These are phyloP conservation scores for Tuber brumale DNA, from an alignment of 495 filamentous ascomycete species.

Conservation along the genomic window DNA sequence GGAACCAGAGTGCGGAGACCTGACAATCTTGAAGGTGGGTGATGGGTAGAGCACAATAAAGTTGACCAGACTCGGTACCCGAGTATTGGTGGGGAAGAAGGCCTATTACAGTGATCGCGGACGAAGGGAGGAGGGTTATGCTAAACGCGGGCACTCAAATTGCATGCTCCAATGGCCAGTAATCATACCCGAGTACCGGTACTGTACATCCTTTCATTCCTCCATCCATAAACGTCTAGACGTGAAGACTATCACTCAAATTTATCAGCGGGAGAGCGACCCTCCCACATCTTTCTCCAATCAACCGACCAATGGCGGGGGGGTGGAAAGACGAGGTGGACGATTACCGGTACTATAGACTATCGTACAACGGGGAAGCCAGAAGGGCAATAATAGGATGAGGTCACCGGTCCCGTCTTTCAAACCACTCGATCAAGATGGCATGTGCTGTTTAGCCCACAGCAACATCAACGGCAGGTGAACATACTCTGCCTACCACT, in stretches of 20 bases:
- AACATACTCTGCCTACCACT: background rate
- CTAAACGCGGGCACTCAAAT: background rate
- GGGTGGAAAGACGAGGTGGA: background rate
- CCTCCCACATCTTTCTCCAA: background rate
- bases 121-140: conserved; percentile 12
- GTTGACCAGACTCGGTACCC: background rate
- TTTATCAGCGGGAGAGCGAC: background rate
- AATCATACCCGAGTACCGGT: background rate
- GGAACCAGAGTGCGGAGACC: background rate
- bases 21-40: conserved; percentile 7
- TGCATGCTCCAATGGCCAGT: background rate
- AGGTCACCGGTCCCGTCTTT: background rate
- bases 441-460: background rate
- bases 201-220: background rate
- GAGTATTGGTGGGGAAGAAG: conserved; percentile 6
- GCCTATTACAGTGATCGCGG: background rate
- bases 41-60: background rate
- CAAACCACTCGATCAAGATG: background rate
- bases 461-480: background rate
- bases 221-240: background rate
- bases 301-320: background rate
- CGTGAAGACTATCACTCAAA: background rate
- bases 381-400: background rate
- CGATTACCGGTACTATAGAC: background rate
- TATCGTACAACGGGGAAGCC: background rate